Evolutionary conservation across 2,329 filamentous ascomycete species (phyloP), one percentile per base, ranked within the genome.

Genomic region (Aspergillus sp.): DNA sequence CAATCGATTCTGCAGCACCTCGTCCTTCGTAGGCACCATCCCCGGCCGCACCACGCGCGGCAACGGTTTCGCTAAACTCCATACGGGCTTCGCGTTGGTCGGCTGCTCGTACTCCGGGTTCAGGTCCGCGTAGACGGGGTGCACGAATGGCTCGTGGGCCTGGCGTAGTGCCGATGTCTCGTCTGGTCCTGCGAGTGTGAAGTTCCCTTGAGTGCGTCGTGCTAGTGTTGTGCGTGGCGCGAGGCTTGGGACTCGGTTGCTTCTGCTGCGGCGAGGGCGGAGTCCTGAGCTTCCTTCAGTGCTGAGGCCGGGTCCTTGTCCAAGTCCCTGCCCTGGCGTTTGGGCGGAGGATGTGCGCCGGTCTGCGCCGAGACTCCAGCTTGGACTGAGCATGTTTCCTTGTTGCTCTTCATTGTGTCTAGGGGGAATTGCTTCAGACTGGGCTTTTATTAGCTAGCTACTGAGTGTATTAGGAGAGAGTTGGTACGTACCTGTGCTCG

Each of bases 41-140:
- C 81, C 81, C 18, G 78, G 73, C 38, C 82, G 74, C 52, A 84
- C 74, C 0, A 83, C 81, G 59, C 80, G 80, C 32, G 82, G 81
- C 24, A 84, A 65, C 6, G 82, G 81, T 62, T 82, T 81, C 3
- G 80, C 81, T 51, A 84, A 66, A 67, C 80, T 78, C 77, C 82
- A 84, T 47, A 84, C 77, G 1, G 82, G 81, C 55, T 80, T 78
- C 12, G 70, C 63, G 15, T 81, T 79, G 7, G 72, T 69, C 3
- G 81, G 75, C 54, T 83, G 79, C 32, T 82, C 81, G 57, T 84
- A 83, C 30, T 80, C 76, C 2, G 82, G 82, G 51, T 85, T 84
- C 3, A 84, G 71, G 11, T 80, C 74, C 11, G 74, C 72, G 59
- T 84, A 83, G 3, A 80, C 80, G n/a, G 81, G 80, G 38, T 82